Evolutionary conservation across 768 basidiomycete species (phyloP), one percentile per base, ranked within the genome.

Genomic region (Collybiopsis luxurians): DNA sequence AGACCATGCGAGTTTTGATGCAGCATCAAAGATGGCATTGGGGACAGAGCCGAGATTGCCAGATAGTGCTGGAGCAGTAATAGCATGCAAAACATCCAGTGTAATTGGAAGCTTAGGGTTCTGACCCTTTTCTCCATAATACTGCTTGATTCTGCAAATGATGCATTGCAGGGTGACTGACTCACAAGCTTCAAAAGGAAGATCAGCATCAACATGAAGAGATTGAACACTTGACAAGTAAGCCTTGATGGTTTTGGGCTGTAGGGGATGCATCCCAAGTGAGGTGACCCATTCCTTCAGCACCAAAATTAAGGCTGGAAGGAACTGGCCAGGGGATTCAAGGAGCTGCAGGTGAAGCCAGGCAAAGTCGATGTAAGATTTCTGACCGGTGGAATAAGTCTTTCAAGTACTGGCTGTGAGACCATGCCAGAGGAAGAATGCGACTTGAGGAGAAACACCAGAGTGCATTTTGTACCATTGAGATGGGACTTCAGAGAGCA

Each of bases 131-230:
- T 69, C 64, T 1, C 73, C 69, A 44, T 67, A 60, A 31, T 63
- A 64, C 5, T 59, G 62, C 58, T 73, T 73, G 58, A 72, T 72
- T 7, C 73, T 71, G 0, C 70, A 57, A 43, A 73, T 61, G 38
- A 73, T 53, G 0, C 67, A 59, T 24, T 67, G 64, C 56, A 69
- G 68, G 47, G 61, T 61, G 2, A 62, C 62, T 11, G 70, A 70
- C 31, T 70, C 57, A 40, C 63, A 64, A 2, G 64, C 61, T 1
- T 48, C 34, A 30, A 66, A 66, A 19, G 68, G 59, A 17, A 71
- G 64, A 30, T 64, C 69, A 4, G 60, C 48, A 27, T 75, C 66
- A 42, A 69, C 48, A 43, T 75, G 72, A 53, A 70, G 60, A 57
- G 69, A 68, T 51, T 59, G 61, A 52, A 69, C 52, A n/a, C 36